phyloP scores from a whole-genome alignment of 257 asterid species.

The Nicotiana attenuata region DNA sequence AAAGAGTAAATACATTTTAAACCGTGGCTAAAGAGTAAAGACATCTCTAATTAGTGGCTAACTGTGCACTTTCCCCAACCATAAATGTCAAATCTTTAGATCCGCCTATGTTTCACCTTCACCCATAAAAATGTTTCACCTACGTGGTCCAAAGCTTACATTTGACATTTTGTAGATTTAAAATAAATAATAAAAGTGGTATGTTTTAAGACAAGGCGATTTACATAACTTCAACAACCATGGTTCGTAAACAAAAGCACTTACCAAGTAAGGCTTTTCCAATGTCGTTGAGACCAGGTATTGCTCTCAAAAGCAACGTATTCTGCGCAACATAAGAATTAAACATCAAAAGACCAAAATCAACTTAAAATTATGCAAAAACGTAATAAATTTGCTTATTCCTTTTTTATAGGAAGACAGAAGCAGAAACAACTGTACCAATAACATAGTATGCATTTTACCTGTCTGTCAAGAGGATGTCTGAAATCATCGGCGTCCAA shows the following conservation, averaged over 20 bases:
- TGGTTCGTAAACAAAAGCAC: neutral
- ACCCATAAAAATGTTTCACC: neutral
- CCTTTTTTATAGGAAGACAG: too few species aligned
- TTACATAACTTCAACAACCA: neutral
- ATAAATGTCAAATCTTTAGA: too few species aligned
- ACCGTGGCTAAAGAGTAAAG: too few species aligned
- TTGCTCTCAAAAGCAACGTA: conserved; percentile 80
- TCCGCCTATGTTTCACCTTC: neutral
- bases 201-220: neutral
- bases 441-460: too few species aligned
- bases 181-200: neutral
- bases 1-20: too few species aligned
- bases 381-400: too few species aligned
- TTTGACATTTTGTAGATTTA: neutral
- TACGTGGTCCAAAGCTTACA: neutral
- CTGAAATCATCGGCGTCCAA: conserved; percentile 91
- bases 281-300: conserved; percentile 81
- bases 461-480: conserved; percentile 96
- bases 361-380: neutral
- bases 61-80: too few species aligned
- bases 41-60: too few species aligned
- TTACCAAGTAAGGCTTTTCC: conserved; percentile 86
- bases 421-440: too few species aligned
- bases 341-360: neutral
- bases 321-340: conserved; percentile 39